These are phyloP conservation scores for Triadica sebifera DNA, from an alignment of 345 rosid genomes.

Conservation along the genomic window DNA sequence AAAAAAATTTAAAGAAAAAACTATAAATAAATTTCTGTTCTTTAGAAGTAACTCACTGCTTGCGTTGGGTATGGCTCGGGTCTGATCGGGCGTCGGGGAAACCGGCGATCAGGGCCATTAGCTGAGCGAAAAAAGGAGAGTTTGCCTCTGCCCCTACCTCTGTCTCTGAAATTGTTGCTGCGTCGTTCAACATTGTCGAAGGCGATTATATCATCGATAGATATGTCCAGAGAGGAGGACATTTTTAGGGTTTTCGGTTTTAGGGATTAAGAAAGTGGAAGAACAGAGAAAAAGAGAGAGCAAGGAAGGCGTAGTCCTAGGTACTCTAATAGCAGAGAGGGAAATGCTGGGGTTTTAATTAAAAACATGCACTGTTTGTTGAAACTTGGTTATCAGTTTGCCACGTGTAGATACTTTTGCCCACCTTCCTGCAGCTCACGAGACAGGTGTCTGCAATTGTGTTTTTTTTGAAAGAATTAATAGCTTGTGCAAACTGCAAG, in stretches of 20 bases:
- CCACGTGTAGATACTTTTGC: too few relatives aligned
- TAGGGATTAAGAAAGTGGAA: neutral
- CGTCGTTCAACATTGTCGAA: neutral
- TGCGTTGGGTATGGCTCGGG: conserved; percentile 8
- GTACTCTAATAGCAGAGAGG: too few relatives aligned
- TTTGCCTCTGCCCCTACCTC: neutral
- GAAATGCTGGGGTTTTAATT: too few relatives aligned
- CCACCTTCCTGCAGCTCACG: too few relatives aligned
- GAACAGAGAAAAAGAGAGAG: neutral
- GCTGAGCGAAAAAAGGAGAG: neutral
- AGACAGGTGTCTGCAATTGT: too few relatives aligned
- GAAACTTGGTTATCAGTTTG: too few relatives aligned
- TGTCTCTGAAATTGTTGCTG: neutral
- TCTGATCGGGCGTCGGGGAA: neutral
- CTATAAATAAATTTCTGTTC: neutral
- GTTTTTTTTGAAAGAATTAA: too few relatives aligned
- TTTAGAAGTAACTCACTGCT: neutral
- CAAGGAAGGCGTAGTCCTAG: neutral
- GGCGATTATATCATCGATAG: conserved; percentile 18
- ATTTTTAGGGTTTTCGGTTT: neutral
- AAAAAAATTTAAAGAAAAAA: too few relatives aligned
- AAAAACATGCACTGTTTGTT: too few relatives aligned
- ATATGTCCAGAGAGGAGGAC: conserved; percentile 13
- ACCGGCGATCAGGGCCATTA: conserved; percentile 15
- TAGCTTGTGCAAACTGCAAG: too few relatives aligned